A percentile compares a stretch with the other conserved stretches of the same genome.
These are phyloP conservation scores for Scheffersomyces insectosa DNA, from an alignment of 1,139 yeast genomes.

Conservation along the genomic window DNA sequence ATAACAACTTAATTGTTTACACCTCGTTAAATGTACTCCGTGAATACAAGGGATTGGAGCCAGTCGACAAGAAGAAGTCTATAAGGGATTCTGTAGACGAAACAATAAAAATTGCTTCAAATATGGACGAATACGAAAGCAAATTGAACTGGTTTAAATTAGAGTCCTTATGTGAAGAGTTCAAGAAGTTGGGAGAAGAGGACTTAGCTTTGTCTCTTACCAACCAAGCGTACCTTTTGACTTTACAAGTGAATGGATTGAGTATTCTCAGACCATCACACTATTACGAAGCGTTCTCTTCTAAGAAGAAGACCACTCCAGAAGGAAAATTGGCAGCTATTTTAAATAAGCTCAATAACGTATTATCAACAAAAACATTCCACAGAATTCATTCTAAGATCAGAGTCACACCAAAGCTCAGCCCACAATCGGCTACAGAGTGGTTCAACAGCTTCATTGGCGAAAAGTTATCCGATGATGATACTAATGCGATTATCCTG, in stretches of 20 bases:
- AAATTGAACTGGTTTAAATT: constrained; percentile 52
- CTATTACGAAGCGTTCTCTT: constrained; percentile 27
- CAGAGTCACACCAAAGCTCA: constrained; percentile 11
- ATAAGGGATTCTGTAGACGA: constrained; percentile 22
- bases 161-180: constrained; percentile 65
- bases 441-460: constrained; percentile 24
- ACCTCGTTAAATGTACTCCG: constrained; percentile 40
- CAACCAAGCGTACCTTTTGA: constrained; percentile 10
- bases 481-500: constrained; percentile 19
- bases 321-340: constrained; percentile 23
- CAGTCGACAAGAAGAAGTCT: constrained; percentile 9
- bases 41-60: constrained; percentile 20
- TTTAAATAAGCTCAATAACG: constrained; percentile 20
- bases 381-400: constrained; percentile 20
- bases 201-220: constrained; percentile 25
- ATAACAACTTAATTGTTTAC: constrained; percentile 41
- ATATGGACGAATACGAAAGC: constrained; percentile 1
- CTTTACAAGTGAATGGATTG: constrained; percentile 36
- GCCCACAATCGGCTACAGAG: constrained; percentile 17
- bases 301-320: constrained; percentile 10
- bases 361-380: constrained; percentile 30
- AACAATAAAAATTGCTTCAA: constrained; percentile 16
- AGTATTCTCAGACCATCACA: constrained; percentile 36
- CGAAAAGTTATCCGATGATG: constrained; percentile 25
- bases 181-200: constrained; percentile 59